These are phyloP conservation scores for Fraxinus pennsylvanica DNA, from an alignment of 257 asterid genomes.

Conservation along the genomic window DNA sequence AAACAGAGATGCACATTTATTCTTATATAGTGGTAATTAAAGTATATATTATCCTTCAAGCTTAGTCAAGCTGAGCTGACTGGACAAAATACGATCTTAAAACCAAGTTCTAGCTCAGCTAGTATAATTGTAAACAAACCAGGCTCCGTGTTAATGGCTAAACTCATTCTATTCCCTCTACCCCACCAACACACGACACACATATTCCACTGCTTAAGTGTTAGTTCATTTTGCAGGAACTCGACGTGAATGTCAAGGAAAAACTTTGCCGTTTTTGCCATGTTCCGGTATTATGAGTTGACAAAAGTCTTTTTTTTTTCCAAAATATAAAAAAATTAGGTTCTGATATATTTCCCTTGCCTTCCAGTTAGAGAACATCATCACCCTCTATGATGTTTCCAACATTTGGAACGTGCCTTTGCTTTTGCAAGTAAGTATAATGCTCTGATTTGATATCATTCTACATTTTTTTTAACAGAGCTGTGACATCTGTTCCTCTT, in stretches of 20 bases:
- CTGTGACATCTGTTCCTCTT: constrained; percentile 13
- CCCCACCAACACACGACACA: not conserved
- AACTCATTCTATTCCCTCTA: not conserved
- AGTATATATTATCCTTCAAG: not conserved
- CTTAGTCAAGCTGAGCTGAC: not conserved
- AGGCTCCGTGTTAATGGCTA: not conserved
- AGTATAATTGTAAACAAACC: not conserved
- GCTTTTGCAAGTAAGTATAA: constrained; percentile 67
- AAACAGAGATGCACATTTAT: not conserved
- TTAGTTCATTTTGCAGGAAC: constrained; percentile 54
- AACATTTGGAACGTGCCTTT: constrained; percentile 89
- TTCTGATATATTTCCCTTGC: constrained; percentile 21
- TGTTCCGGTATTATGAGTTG: constrained; percentile 58
- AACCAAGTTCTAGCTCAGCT: not conserved
- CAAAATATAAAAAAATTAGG: no score
- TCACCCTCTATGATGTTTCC: constrained; percentile 79
- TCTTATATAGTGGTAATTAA: not conserved
- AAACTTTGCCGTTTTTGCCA: constrained; percentile 85
- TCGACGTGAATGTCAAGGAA: constrained; percentile 66
- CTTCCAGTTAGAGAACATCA: constrained; percentile 62
- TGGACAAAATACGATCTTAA: not conserved
- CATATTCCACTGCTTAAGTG: constrained; percentile 25
- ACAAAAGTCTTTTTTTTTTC: not conserved
- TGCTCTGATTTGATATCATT: constrained; percentile 13
- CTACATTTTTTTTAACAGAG: not conserved